Percentiles rank a stretch among this genome's conserved stretches.
phyloP scores from a whole-genome alignment of 805 yeast species.

The Kazachstania kunashirensis region DNA sequence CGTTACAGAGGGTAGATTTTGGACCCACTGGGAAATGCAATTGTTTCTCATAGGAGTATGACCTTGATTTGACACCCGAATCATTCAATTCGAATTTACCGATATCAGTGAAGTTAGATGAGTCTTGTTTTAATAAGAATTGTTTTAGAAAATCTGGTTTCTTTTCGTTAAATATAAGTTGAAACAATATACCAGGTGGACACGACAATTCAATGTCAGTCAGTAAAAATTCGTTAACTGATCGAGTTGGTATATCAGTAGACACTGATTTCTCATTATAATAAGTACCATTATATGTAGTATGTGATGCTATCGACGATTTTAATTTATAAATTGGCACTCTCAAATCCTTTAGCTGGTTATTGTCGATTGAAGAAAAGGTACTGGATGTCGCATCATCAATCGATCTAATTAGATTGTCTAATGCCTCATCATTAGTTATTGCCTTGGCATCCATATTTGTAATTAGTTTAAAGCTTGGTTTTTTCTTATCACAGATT shows the following conservation, averaged over 20 bases:
- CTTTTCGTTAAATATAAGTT: slow-evolving; percentile 59
- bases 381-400: slow-evolving; percentile 31
- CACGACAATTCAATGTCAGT: slow-evolving; percentile 47
- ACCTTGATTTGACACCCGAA: slow-evolving; percentile 32
- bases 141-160: slow-evolving; percentile 33
- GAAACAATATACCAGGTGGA: slow-evolving; percentile 70
- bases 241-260: not conserved
- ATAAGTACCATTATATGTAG: slow-evolving; percentile 51
- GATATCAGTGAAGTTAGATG: slow-evolving; percentile 31
- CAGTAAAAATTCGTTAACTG: slow-evolving; percentile 41
- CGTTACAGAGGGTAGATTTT: slow-evolving; percentile 72
- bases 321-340: slow-evolving; percentile 15
- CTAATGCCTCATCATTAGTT: slow-evolving; percentile 18
- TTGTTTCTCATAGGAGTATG: slow-evolving; percentile 62
- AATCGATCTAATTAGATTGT: slow-evolving; percentile 36
- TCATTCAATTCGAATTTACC: slow-evolving; percentile 18
- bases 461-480: slow-evolving; percentile 7
- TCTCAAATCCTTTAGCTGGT: not conserved
- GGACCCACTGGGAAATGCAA: slow-evolving; percentile 84
- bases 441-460: slow-evolving; percentile 5
- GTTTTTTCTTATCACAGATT: not conserved
- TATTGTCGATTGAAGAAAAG: too few species aligned
- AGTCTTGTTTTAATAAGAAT: slow-evolving; percentile 34
- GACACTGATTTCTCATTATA: slow-evolving; percentile 10
- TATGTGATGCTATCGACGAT: not conserved